Percentiles rank a stretch among this genome's conserved stretches.
Evolutionary conservation across 78 protist genomes (phyloP).

Genomic region (Dictyostelium citrinum): DNA sequence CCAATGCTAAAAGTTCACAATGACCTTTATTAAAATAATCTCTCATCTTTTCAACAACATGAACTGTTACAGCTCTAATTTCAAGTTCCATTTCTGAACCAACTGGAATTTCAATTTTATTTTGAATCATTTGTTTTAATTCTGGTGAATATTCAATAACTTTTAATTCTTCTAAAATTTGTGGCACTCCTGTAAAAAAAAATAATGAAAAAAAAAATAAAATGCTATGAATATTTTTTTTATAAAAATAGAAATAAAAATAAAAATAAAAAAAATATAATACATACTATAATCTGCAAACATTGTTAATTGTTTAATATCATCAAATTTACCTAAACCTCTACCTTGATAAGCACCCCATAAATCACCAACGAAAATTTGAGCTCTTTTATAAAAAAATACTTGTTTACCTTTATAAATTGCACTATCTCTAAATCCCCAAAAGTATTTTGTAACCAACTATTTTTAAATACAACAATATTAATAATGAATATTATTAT

Average conservation of each 20-base stretch:
- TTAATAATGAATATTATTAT: neutral
- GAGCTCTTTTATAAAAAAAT: constrained; percentile 92
- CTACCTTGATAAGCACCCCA: constrained; percentile 88
- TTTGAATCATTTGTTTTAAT: constrained; percentile 4
- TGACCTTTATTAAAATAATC: constrained; percentile 33
- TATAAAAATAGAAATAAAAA: too few species aligned
- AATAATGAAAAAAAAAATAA: neutral
- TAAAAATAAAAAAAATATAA: constrained; percentile 14
- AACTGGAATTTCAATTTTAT: constrained; percentile 32
- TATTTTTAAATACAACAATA: neutral
- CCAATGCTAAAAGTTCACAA: constrained; percentile 51
- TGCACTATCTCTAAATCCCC: constrained; percentile 80
- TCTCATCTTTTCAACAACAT: constrained; percentile 67
- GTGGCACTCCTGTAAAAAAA: constrained; percentile 42
- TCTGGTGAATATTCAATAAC: constrained; percentile 48
- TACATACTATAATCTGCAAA: constrained; percentile 93
- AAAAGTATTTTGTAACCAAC: constrained; percentile 52
- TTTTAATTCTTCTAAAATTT: constrained; percentile 55
- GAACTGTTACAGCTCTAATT: constrained; percentile 79
- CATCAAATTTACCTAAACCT: constrained; percentile 86
- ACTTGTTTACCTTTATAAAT: constrained; percentile 67
- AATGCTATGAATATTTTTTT: too few species aligned
- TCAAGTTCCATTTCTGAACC: constrained; percentile 82
- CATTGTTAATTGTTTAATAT: constrained; percentile 90
- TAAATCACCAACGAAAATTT: constrained; percentile 93